Evolutionary conservation across 805 yeast species (phyloP), one percentile per base, ranked within the genome.

Genomic region (Cephaloascus albidus): DNA sequence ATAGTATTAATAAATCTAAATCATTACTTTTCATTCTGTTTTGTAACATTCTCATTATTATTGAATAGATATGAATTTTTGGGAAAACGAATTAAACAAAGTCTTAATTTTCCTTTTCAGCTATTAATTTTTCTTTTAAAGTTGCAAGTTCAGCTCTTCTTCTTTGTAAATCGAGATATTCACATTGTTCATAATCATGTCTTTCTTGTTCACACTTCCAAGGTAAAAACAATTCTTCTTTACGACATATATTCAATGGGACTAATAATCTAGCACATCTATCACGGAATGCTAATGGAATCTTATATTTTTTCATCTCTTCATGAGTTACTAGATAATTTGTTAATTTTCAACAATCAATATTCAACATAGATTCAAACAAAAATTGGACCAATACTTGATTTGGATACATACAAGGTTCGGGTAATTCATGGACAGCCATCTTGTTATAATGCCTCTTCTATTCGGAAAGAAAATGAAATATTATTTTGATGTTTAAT

Each of bases 101-200:
- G n/a, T n/a, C n/a, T n/a, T n/a, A n/a, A n/a, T n/a, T n/a, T n/a
- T n/a, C n/a, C n/a, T 23, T 23, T 47, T 52, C 58, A 26, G 51
- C 56, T 47, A 55, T 61, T 54, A 55, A 50, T 43, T 57, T 47
- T 40, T 59, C 72, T 56, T 78, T 80, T 48, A 70, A 61, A 42
- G 69, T 70, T 52, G 76, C 73, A 58, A 83, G 67, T 62, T 82
- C 89, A 54, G 77, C 69, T 42, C 82, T 85, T 61, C 95, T 76
- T 65, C 93, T 76, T 57, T 78, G 72, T 65, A 81, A 85, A 56
- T 86, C 95, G 58, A 79, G 60, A 57, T 82, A 82, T 61, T 85
- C 84, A 59, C 95, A 85, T 55, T 83, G 83, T 59, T 85, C 95
- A 70, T 88, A 86, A 33, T 70, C 78, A 50, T 86, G 94, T 57